Evolutionary conservation across 2,329 filamentous ascomycete genomes (phyloP).

Genomic region (Diaporthe amygdali): DNA sequence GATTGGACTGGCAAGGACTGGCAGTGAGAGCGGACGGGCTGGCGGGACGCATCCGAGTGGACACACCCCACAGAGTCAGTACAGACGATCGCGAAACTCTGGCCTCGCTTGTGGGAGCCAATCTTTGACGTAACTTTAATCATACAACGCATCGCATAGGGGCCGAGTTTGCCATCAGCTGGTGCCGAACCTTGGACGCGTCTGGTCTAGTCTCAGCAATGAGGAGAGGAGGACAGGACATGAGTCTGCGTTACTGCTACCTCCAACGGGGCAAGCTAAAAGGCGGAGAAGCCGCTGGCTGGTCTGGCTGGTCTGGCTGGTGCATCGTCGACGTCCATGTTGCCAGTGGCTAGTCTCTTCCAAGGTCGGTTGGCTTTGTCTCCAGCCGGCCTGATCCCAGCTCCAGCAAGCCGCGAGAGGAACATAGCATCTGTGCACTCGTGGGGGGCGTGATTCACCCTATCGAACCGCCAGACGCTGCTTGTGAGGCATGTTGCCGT

Average conservation of each 20-base stretch:
- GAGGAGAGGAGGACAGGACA: not conserved
- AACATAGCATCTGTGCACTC: not conserved
- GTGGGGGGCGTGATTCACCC: not conserved
- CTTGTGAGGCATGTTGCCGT: not conserved
- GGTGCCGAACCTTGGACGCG: not conserved
- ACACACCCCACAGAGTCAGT: slow-evolving; percentile 3
- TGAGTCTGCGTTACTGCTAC: not conserved
- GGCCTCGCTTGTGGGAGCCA: not conserved
- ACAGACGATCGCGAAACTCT: not conserved
- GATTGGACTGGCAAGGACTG: no score
- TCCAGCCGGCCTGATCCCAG: not conserved
- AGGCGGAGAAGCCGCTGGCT: not conserved
- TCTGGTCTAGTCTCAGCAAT: not conserved
- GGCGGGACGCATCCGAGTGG: slow-evolving; percentile 9
- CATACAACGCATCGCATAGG: not conserved
- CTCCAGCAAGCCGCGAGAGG: not conserved
- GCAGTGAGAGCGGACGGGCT: no score
- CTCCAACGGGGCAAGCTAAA: not conserved
- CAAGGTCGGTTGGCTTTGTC: not conserved
- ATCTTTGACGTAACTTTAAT: slow-evolving; percentile 17
- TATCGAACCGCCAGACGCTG: not conserved
- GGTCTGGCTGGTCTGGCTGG: no score
- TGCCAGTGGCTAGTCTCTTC: not conserved
- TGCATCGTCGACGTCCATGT: not conserved
- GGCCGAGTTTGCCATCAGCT: not conserved